These are phyloP conservation scores for Monoraphidium neglectum DNA, from an alignment of 139 green algal species.

Conservation along the genomic window DNA sequence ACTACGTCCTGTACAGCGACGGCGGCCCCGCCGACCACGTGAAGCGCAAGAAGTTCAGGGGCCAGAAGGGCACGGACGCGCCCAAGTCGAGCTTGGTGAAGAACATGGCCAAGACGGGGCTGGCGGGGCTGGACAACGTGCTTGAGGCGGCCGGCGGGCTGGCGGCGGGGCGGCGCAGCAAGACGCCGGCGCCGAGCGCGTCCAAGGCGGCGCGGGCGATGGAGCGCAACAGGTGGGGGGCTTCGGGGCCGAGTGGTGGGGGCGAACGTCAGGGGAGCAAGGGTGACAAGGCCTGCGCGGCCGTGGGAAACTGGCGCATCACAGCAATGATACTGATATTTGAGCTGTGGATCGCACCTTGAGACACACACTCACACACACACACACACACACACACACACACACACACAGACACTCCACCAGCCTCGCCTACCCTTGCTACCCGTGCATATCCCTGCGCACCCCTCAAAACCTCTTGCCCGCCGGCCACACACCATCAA, in stretches of 20 bases:
- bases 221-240: slow-evolving; percentile 16
- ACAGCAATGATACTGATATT: neutral
- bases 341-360: neutral
- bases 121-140: neutral
- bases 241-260: too few species aligned
- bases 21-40: slow-evolving; percentile 56
- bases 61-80: slow-evolving; percentile 32
- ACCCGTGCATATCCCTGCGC: too few species aligned
- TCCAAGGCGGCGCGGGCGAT: neutral
- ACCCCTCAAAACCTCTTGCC: too few species aligned
- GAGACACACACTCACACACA: neutral
- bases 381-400: too few species aligned
- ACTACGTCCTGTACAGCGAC: slow-evolving; percentile 93
- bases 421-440: too few species aligned
- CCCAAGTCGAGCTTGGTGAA: slow-evolving; percentile 41
- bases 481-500: too few species aligned
- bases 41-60: slow-evolving; percentile 58
- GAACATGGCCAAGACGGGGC: slow-evolving; percentile 50
- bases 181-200: neutral
- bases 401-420: too few species aligned
- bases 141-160: neutral
- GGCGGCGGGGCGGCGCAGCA: neutral
- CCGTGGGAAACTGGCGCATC: too few species aligned
- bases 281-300: too few species aligned
- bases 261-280: too few species aligned